These are phyloP conservation scores for Arthroderma sp. DNA, from an alignment of 2,329 filamentous ascomycete species.

Conservation along the genomic window DNA sequence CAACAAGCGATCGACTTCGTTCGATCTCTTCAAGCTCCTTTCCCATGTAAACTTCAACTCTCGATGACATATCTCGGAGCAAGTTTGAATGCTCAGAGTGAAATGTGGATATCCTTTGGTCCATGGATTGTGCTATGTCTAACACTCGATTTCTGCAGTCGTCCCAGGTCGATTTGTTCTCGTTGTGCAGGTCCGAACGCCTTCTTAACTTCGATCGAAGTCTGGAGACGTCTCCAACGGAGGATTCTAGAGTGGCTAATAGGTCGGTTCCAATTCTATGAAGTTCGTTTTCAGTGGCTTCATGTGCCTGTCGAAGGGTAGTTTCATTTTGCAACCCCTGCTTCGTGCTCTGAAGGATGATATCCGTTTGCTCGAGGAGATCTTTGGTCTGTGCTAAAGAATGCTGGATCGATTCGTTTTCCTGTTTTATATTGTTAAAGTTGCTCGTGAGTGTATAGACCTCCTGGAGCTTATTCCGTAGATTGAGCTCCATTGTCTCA, in stretches of 20 bases:
- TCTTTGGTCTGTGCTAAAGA: constrained; percentile 67
- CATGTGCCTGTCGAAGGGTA: constrained; percentile 65
- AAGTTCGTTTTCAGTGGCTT: constrained; percentile 70
- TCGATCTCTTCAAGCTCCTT: constrained; percentile 61
- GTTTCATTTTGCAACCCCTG: constrained; percentile 68
- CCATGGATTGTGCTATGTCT: constrained; percentile 63
- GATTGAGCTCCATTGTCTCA: constrained; percentile 76
- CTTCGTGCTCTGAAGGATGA: constrained; percentile 64
- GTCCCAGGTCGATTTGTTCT: constrained; percentile 69
- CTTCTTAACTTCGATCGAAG: constrained; percentile 77
- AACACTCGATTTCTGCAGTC: constrained; percentile 62
- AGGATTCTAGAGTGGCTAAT: constrained; percentile 62
- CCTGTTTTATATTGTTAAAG: constrained; percentile 79
- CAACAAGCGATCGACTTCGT: constrained; percentile 55
- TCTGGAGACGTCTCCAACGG: constrained; percentile 66
- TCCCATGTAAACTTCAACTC: constrained; percentile 65
- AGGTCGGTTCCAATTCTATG: constrained; percentile 60
- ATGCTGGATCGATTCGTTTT: constrained; percentile 63
- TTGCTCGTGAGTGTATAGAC: constrained; percentile 73
- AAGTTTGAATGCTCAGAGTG: constrained; percentile 58
- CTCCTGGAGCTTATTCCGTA: constrained; percentile 89
- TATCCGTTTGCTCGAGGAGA: constrained; percentile 75
- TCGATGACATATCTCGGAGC: constrained; percentile 51
- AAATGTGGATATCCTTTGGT: constrained; percentile 60
- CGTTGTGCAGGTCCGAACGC: constrained; percentile 66